phyloP scores from a whole-genome alignment of 1,284 basidiomycete species.

The Xerocomus subilludens region DNA sequence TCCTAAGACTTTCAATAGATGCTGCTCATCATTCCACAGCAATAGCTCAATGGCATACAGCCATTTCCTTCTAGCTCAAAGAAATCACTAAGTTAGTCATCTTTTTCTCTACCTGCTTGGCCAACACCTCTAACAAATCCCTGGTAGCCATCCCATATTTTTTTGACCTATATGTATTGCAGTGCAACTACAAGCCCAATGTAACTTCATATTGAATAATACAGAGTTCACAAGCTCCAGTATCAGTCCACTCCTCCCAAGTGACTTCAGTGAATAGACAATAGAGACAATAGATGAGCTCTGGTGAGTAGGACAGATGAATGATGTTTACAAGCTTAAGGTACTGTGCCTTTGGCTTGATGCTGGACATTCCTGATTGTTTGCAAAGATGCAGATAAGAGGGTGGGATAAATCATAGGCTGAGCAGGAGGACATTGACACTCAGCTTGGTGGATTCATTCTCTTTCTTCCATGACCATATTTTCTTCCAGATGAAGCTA shows the following conservation, averaged over 20 bases:
- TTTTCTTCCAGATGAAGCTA: constrained; percentile 27
- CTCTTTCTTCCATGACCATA: constrained; percentile 20
- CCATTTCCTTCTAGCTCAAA: background rate
- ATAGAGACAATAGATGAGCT: constrained; percentile 34
- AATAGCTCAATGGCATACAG: constrained; percentile 6
- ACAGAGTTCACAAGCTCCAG: constrained; percentile 38
- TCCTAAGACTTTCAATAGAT: constrained; percentile 40
- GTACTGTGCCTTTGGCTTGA: constrained; percentile 33
- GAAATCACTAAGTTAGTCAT: background rate
- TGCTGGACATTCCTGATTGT: background rate
- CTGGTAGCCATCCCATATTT: background rate
- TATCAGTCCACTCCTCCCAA: constrained; percentile 39
- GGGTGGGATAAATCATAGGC: constrained; percentile 32
- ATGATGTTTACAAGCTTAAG: constrained; percentile 37
- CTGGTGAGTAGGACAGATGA: constrained; percentile 39
- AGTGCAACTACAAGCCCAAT: constrained; percentile 39
- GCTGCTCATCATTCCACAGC: constrained; percentile 33
- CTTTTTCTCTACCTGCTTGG: background rate
- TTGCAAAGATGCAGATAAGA: constrained; percentile 29
- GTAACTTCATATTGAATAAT: constrained; percentile 39
- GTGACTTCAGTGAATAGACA: constrained; percentile 30
- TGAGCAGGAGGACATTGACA: constrained; percentile 25
- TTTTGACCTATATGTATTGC: constrained; percentile 29
- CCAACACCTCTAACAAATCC: background rate
- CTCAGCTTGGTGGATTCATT: constrained; percentile 3